Percentiles rank a stretch among this genome's conserved stretches.
phyloP scores from a whole-genome alignment of 1,284 basidiomycete species.

The Blastosporella zonata region DNA sequence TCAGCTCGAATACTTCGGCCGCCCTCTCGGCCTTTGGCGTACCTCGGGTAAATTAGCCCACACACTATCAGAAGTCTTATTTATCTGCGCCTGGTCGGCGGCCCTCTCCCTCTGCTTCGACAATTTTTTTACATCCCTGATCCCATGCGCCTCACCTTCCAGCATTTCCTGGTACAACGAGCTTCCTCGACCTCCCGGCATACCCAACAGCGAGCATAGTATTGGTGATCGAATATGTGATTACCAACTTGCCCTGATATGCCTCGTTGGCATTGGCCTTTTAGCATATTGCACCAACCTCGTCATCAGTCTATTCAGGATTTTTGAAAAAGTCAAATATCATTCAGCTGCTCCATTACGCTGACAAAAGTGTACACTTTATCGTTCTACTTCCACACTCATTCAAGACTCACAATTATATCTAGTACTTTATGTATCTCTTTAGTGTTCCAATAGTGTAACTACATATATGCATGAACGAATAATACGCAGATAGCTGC shows the following conservation, averaged over 20 bases:
- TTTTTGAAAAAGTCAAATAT: conserved; percentile 84
- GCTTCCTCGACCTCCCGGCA: conserved; percentile 45
- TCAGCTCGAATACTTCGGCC: conserved; percentile 88
- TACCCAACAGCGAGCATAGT: conserved; percentile 44
- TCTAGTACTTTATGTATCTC: too few species aligned
- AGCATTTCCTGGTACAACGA: conserved; percentile 70
- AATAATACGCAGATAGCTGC: too few species aligned
- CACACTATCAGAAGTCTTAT: conserved; percentile 80
- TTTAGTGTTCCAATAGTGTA: not conserved
- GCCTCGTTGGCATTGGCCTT: conserved; percentile 71
- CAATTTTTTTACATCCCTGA: conserved; percentile 86
- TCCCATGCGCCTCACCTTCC: conserved; percentile 66
- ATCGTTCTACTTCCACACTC: conserved; percentile 3
- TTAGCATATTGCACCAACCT: conserved; percentile 78
- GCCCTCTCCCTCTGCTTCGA: conserved; percentile 85
- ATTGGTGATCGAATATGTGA: conserved; percentile 61
- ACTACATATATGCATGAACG: not conserved
- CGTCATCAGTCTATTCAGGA: conserved; percentile 81
- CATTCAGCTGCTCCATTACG: conserved; percentile 28
- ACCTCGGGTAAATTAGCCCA: conserved; percentile 80
- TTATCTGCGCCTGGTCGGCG: conserved; percentile 92
- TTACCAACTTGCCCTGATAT: conserved; percentile 71
- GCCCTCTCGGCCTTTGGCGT: conserved; percentile 86
- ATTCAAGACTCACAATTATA: not conserved
- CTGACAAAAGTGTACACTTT: conserved; percentile 9